phyloP scores from a whole-genome alignment of 2,329 filamentous ascomycete species.

The Monilinia fructigena region DNA sequence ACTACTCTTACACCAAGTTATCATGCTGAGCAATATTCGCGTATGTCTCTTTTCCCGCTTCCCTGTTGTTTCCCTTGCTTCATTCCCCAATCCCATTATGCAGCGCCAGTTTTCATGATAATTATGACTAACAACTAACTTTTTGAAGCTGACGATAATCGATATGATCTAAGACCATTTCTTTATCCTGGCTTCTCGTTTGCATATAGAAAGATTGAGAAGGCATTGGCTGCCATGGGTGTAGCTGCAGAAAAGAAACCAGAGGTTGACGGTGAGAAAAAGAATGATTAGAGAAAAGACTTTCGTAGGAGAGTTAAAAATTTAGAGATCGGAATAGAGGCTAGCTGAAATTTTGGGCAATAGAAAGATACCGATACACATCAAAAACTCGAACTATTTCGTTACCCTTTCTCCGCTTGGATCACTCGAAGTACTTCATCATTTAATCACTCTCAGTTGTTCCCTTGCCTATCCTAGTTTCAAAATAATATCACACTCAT shows the following conservation, averaged over 20 bases:
- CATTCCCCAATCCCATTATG: neutral
- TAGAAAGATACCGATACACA: neutral
- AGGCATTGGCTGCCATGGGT: constrained; percentile 13
- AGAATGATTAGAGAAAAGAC: neutral
- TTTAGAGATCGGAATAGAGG: neutral
- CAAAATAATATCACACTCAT: no score
- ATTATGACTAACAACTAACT: constrained; percentile 26
- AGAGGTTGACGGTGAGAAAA: neutral
- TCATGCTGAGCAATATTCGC: constrained; percentile 36
- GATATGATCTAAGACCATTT: constrained; percentile 56
- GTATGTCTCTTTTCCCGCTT: neutral
- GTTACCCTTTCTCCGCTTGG: neutral
- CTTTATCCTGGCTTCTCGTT: constrained; percentile 46
- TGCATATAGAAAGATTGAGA: constrained; percentile 21
- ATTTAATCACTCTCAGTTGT: neutral
- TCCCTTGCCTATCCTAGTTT: no score
- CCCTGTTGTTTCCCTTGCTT: neutral
- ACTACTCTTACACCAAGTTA: constrained; percentile 32
- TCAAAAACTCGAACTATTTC: neutral
- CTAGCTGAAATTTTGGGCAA: neutral
- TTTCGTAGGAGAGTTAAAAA: neutral
- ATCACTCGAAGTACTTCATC: neutral
- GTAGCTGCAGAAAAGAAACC: constrained; percentile 15
- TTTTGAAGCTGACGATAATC: constrained; percentile 57
- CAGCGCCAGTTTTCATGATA: neutral